A percentile compares a stretch with the other conserved stretches of the same genome.
Evolutionary conservation across 805 yeast genomes (phyloP).

Genomic region (Candida ovalis): DNA sequence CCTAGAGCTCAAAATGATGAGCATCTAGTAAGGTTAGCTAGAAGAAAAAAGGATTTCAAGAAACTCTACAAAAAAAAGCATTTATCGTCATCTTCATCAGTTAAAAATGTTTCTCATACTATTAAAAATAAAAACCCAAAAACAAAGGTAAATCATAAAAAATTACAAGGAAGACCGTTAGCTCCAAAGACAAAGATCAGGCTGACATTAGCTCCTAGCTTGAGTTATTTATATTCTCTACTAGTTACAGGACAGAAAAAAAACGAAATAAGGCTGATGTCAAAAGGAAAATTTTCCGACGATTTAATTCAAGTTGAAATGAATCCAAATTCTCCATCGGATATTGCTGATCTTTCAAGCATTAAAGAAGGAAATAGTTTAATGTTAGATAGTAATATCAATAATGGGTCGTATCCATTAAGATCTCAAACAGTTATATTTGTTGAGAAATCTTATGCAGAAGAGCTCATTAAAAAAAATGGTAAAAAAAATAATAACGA

Average conservation of each 20-base stretch:
- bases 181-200: slow-evolving; percentile 48
- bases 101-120: not conserved
- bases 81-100: too few relatives aligned
- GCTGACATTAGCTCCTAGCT: slow-evolving; percentile 39
- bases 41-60: not conserved
- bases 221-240: slow-evolving; percentile 39
- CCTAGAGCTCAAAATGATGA: not conserved
- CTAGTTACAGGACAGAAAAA: slow-evolving; percentile 29
- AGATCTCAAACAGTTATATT: slow-evolving; percentile 17
- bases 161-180: slow-evolving; percentile 37
- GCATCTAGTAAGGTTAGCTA: not conserved
- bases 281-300: not conserved
- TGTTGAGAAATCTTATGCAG: slow-evolving; percentile 7
- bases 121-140: not conserved
- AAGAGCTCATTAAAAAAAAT: not conserved
- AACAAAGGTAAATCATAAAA: not conserved
- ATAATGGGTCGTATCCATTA: slow-evolving; percentile 6
- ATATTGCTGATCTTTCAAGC: not conserved
- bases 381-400: not conserved
- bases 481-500: not conserved
- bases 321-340: not conserved
- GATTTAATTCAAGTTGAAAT: not conserved
- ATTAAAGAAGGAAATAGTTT: not conserved
- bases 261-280: slow-evolving; percentile 2
- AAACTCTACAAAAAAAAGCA: not conserved